Conservation (phyloP, 2,329 filamentous ascomycete genomes). For the Xylaria sp. region DNA sequence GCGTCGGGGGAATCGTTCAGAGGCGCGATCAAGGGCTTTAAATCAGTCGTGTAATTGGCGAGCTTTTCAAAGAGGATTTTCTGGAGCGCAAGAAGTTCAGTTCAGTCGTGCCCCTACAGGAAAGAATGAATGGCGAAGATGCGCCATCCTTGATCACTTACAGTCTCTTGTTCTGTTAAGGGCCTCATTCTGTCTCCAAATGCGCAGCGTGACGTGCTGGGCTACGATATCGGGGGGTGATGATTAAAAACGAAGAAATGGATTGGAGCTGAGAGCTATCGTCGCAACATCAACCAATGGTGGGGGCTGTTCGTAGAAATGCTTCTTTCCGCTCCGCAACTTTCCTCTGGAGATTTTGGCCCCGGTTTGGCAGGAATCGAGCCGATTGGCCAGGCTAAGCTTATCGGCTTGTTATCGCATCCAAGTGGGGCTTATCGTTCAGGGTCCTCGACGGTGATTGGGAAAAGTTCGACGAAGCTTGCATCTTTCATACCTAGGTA, state of each 20-base stretch:
- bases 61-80: conserved; percentile 89
- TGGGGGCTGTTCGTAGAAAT: conserved; percentile 25
- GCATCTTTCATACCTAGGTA: neutral
- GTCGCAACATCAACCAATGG: conserved; percentile 15
- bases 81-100: conserved; percentile 5
- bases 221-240: neutral
- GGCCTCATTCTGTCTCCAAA: conserved; percentile 32
- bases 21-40: conserved; percentile 83
- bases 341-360: conserved; percentile 37
- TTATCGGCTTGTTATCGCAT: conserved; percentile 17
- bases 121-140: neutral
- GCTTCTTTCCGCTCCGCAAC: conserved; percentile 19
- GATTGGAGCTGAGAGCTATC: neutral
- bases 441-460: conserved; percentile 22
- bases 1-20: conserved; percentile 69
- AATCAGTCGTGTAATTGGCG: conserved; percentile 86
- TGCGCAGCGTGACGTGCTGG: neutral
- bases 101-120: neutral
- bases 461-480: conserved; percentile 22
- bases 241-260: neutral
- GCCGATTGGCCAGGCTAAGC: conserved; percentile 28
- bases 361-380: conserved; percentile 31
- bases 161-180: conserved; percentile 72
- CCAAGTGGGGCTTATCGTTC: conserved; percentile 22
- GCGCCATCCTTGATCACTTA: conserved; percentile 1